Evolutionary conservation across 768 basidiomycete genomes (phyloP).

Genomic region (Auricularia sp.): DNA sequence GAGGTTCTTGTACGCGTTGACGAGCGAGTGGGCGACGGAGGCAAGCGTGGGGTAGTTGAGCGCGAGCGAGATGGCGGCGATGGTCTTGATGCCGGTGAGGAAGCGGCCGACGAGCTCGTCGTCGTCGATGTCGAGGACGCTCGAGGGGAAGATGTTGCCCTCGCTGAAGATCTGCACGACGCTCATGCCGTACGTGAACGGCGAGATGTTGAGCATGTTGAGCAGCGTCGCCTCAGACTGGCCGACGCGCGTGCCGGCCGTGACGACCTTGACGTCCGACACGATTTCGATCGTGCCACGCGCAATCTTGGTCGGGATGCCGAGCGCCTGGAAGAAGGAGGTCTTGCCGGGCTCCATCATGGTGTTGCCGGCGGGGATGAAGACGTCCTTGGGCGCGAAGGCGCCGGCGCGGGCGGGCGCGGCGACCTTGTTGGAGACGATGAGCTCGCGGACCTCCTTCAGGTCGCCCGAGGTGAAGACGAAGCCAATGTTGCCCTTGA

Average conservation of each 20-base stretch:
- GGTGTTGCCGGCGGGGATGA: conserved; percentile 91
- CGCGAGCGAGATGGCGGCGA: conserved; percentile 92
- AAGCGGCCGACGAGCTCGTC: conserved; percentile 85
- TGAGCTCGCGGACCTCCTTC: conserved; percentile 89
- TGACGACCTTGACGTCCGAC: conserved; percentile 90
- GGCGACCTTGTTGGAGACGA: conserved; percentile 93
- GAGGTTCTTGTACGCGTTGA: conserved; percentile 99
- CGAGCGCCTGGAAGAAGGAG: conserved; percentile 99
- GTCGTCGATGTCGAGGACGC: conserved; percentile 90
- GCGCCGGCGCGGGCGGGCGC: conserved; percentile 99
- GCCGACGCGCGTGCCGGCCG: conserved; percentile 87
- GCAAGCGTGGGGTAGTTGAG: conserved; percentile 93
- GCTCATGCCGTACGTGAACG: conserved; percentile 99
- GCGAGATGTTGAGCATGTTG: conserved; percentile 99
- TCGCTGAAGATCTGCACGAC: conserved; percentile 94
- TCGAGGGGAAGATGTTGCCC: conserved; percentile 84
- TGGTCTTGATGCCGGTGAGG: conserved; percentile 85
- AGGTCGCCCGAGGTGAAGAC: conserved; percentile 91
- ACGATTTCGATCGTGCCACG: conserved; percentile 99
- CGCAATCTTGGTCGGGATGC: conserved; percentile 99
- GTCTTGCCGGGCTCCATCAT: conserved; percentile 99
- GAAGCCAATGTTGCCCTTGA: conserved; percentile 98
- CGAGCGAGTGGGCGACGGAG: conserved; percentile 87
- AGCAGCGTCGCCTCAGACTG: conserved; percentile 94
- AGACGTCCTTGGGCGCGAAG: conserved; percentile 83